Conservation (phyloP, 2,329 filamentous ascomycete species). For the Colletotrichum trifolii region DNA sequence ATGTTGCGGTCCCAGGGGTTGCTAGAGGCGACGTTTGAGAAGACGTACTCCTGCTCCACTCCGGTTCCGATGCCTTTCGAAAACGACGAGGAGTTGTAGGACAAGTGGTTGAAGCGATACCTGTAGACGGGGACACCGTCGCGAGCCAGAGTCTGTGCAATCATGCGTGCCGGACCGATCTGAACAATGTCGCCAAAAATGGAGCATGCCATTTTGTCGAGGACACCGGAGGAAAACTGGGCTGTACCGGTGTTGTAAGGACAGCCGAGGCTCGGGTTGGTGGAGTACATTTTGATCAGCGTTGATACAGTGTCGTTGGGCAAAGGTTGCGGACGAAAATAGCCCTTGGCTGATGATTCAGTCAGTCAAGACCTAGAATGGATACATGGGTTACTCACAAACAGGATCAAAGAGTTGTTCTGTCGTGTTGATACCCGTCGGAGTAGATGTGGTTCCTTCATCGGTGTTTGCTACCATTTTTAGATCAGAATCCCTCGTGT, state of each 20-base stretch:
- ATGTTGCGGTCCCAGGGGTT: constrained; percentile 48
- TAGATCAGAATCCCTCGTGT: not conserved
- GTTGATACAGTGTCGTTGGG: constrained; percentile 61
- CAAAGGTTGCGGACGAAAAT: constrained; percentile 46
- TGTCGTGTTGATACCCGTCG: constrained; percentile 63
- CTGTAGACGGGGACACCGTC: constrained; percentile 63
- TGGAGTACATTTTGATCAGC: constrained; percentile 4
- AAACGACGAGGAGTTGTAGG: constrained; percentile 53
- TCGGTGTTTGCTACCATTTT: constrained; percentile 63
- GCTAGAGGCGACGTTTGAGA: constrained; percentile 51
- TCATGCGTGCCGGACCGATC: constrained; percentile 53
- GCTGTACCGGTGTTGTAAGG: constrained; percentile 5
- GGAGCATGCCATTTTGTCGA: constrained; percentile 17
- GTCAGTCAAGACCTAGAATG: constrained; percentile 43
- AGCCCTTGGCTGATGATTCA: constrained; percentile 42
- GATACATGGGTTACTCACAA: constrained; percentile 37
- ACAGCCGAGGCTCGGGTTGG: not conserved
- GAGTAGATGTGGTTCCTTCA: constrained; percentile 68
- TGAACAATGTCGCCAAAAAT: constrained; percentile 3
- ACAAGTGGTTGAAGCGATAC: constrained; percentile 56
- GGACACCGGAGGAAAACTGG: not conserved
- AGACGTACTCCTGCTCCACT: constrained; percentile 54
- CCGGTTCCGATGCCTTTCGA: constrained; percentile 61
- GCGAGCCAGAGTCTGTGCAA: constrained; percentile 65
- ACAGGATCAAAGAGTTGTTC: constrained; percentile 53